Percentiles rank a stretch among this genome's conserved stretches.
These are phyloP conservation scores for Hypoxylon trugodes DNA, from an alignment of 495 filamentous ascomycete species.

Conservation along the genomic window DNA sequence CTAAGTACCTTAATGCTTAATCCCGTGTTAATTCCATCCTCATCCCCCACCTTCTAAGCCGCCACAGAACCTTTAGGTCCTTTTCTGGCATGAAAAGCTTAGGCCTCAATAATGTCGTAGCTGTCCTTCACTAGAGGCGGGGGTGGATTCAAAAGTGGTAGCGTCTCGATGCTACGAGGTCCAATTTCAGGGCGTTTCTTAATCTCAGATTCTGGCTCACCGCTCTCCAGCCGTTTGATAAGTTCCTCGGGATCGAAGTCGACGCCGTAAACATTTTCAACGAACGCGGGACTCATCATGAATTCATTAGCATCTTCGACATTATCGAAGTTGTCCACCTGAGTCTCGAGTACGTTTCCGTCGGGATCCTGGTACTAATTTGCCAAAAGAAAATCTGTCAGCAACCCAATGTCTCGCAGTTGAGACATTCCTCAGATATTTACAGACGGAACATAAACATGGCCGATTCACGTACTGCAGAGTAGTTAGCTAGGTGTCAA, in stretches of 20 bases:
- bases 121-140: constrained; percentile 26
- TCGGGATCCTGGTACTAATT: constrained; percentile 59
- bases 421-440: too few relatives aligned
- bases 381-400: too few relatives aligned
- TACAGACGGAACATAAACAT: too few relatives aligned
- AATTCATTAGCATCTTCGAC: constrained; percentile 48
- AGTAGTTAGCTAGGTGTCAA: background rate
- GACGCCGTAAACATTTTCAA: constrained; percentile 47
- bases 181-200: constrained; percentile 46
- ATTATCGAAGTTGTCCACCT: constrained; percentile 55
- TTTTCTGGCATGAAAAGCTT: background rate
- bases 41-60: too few relatives aligned
- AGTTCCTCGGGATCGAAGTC: constrained; percentile 53
- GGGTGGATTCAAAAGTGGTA: constrained; percentile 22
- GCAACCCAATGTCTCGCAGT: too few relatives aligned
- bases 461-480: too few relatives aligned
- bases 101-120: constrained; percentile 16
- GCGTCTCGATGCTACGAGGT: constrained; percentile 13
- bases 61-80: background rate
- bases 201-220: constrained; percentile 43
- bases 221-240: constrained; percentile 42
- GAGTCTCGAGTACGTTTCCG: constrained; percentile 56
- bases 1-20: too few relatives aligned
- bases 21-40: too few relatives aligned
- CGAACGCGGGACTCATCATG: constrained; percentile 37